Percentiles rank a stretch among this genome's conserved stretches.
Conservation (phyloP, 805 yeast species). For the Cyberlindnera samutprakarnensis region DNA sequence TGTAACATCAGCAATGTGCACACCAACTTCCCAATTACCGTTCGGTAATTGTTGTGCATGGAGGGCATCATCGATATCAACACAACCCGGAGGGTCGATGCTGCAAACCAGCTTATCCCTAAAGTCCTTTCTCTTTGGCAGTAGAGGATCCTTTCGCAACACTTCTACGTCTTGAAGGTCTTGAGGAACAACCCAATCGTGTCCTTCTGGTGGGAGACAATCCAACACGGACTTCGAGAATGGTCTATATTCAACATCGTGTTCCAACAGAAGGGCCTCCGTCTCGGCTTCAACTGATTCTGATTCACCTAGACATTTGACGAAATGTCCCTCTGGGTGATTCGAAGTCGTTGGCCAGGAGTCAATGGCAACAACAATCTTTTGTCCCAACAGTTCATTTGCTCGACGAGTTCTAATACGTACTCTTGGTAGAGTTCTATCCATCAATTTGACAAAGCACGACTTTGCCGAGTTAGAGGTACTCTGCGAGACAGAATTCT, state of each 20-base stretch:
- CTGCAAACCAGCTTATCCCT: slow-evolving; percentile 89
- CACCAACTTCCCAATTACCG: slow-evolving; percentile 96
- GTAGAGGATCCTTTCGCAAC: slow-evolving; percentile 36
- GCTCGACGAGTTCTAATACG: slow-evolving; percentile 86
- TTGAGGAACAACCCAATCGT: slow-evolving; percentile 85
- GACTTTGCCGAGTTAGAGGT: slow-evolving; percentile 61
- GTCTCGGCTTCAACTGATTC: slow-evolving; percentile 95
- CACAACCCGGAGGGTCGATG: slow-evolving; percentile 97
- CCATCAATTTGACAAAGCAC: slow-evolving; percentile 85
- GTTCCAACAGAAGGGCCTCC: slow-evolving; percentile 87
- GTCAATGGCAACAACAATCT: slow-evolving; percentile 89
- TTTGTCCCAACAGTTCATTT: slow-evolving; percentile 71
- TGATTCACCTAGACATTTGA: slow-evolving; percentile 79
- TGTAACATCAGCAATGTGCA: slow-evolving; percentile 97
- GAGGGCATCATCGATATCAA: slow-evolving; percentile 96
- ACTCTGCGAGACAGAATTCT: slow-evolving; percentile 57
- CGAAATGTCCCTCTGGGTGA: slow-evolving; percentile 92
- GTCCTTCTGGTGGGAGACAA: slow-evolving; percentile 91
- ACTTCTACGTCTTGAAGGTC: slow-evolving; percentile 46
- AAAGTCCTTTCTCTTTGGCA: slow-evolving; percentile 66
- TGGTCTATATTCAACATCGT: slow-evolving; percentile 95
- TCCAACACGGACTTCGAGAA: slow-evolving; percentile 86
- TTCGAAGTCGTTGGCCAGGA: slow-evolving; percentile 83
- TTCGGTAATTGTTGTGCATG: slow-evolving; percentile 82
- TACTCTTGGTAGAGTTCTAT: slow-evolving; percentile 77